Evolutionary conservation across 23 red algal genomes (phyloP), one percentile per base, ranked within the genome.

Genomic region (Agarophyton chilense): DNA sequence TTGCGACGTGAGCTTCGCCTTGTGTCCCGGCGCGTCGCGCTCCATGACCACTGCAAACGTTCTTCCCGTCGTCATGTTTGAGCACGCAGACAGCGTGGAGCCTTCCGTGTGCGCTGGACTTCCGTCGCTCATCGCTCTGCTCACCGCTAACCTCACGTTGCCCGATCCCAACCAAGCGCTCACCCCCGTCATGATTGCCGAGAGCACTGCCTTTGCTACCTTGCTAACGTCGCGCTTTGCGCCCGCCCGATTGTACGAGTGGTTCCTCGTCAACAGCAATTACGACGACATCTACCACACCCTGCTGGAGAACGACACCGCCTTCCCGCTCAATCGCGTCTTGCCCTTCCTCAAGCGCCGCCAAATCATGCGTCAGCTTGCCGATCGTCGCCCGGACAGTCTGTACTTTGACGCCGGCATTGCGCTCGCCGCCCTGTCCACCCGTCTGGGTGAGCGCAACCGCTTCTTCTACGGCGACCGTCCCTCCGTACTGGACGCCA

Each of bases 261-360:
- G 78, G 31, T 93, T 56, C 50, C 1, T 85, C 56, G 60, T 54
- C 79, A 39, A 78, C 67, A 67, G 64, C 34, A 86, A 93, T 49
- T 93, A 93, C 57, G 54, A 63, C 24, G 68, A 86, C 52, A 84
- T 93, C 70, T 67, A 79, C 81, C 90, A 93, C 90, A 85, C 81
- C 12, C 55, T 93, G 63, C 81, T 93, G 2, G 52, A 72, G 24
- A 79, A 74, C 28, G 21, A 83, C 34, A 25, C 53, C 22, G n/a
- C 79, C 12, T 93, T 84, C 50, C 90, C 90, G 46, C 70, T 93
- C 0, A 76, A 70, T 16, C 79, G 90, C 44, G 31, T 86, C 4
- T 35, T 86, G 39, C 68, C 68, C 25, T 84, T 40, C 52, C 33
- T 79, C 28, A 32, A 50, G 18, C 90, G 90, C 7, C 79, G 81